Evolutionary conservation across 2,329 filamentous ascomycete genomes (phyloP).

Genomic region (Trichoderma sp.): DNA sequence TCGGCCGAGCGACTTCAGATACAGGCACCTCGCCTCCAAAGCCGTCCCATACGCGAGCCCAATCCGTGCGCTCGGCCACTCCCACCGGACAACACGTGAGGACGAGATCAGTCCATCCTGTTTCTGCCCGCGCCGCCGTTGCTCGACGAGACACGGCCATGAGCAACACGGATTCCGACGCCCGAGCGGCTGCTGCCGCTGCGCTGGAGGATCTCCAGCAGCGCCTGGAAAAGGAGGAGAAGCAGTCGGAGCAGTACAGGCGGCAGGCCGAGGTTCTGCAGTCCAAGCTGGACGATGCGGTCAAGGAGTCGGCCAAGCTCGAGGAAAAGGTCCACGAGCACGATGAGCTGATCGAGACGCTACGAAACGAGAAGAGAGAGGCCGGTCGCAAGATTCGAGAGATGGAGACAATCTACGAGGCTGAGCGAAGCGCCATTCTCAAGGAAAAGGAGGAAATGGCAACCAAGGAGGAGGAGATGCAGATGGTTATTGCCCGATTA

Average conservation of each 20-base stretch:
- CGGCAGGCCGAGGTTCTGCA: constrained; percentile 85
- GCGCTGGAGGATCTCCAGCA: constrained; percentile 81
- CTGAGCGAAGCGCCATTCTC: constrained; percentile 79
- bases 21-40: constrained; percentile 31
- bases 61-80: constrained; percentile 42
- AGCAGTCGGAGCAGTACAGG: constrained; percentile 70
- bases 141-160: constrained; percentile 54
- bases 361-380: constrained; percentile 84
- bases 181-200: constrained; percentile 73
- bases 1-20: constrained; percentile 45
- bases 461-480: constrained; percentile 84
- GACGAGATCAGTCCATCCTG: constrained; percentile 65
- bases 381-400: constrained; percentile 79
- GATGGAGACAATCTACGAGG: constrained; percentile 88
- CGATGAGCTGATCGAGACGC: constrained; percentile 75
- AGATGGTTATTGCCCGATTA: constrained; percentile 81
- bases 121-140: constrained; percentile 70
- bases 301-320: constrained; percentile 76
- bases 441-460: constrained; percentile 89
- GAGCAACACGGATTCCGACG: constrained; percentile 62
- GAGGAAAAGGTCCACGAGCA: constrained; percentile 86
- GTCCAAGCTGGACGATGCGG: constrained; percentile 77
- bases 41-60: constrained; percentile 39
- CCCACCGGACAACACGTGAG: constrained; percentile 43
- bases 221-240: constrained; percentile 76